Evolutionary conservation across 129 eudicot genomes (phyloP).

Genomic region (Rutidosis leptorrhynchoides): DNA sequence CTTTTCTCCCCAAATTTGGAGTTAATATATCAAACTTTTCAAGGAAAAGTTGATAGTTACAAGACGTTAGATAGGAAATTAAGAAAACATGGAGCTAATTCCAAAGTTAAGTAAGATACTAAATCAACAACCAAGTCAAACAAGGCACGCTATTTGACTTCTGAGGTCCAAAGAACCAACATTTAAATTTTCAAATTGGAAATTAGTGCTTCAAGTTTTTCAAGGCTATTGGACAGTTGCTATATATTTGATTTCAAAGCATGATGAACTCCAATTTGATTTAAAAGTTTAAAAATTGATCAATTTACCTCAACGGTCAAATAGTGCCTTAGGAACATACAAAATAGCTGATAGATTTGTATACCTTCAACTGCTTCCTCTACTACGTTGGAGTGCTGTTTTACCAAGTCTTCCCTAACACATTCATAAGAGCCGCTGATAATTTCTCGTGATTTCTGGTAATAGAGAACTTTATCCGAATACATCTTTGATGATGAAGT

Average conservation of each 20-base stretch:
- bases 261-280: no score
- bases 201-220: background rate
- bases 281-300: background rate
- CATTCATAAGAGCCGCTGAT: slow-evolving; percentile 67
- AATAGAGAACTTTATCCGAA: slow-evolving; percentile 50
- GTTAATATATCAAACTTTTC: background rate
- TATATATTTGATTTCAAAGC: no score
- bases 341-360: background rate
- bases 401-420: slow-evolving; percentile 73
- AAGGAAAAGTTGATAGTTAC: background rate
- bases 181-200: background rate
- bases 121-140: background rate
- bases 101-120: background rate
- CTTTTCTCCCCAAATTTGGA: background rate
- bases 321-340: background rate
- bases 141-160: slow-evolving; percentile 13
- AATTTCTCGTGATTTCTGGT: slow-evolving; percentile 77
- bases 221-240: background rate
- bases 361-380: slow-evolving; percentile 96
- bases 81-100: background rate
- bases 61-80: background rate
- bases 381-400: slow-evolving; percentile 92
- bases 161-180: background rate
- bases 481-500: slow-evolving; percentile 33
- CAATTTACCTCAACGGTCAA: background rate